phyloP scores from a whole-genome alignment of 2,329 filamentous ascomycete genomes.

The Leptographium radiaticola region DNA sequence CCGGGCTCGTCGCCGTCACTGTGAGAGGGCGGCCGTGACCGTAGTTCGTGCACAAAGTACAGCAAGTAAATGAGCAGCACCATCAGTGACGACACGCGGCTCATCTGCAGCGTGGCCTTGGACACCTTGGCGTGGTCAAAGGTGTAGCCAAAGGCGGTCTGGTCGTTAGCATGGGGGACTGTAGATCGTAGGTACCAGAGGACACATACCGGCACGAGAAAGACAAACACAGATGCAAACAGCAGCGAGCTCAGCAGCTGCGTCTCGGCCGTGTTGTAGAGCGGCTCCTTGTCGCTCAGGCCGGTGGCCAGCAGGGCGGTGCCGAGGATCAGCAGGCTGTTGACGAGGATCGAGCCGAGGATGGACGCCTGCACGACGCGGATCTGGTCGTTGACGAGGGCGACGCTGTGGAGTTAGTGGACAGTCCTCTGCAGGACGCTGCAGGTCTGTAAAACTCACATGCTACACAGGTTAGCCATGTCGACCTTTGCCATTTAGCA shows the following conservation, averaged over 20 bases:
- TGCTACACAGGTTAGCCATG: background rate
- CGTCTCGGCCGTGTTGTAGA: constrained; percentile 64
- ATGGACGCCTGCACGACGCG: constrained; percentile 96
- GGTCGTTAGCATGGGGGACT: background rate
- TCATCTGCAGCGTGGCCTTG: constrained; percentile 13
- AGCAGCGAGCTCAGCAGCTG: constrained; percentile 9
- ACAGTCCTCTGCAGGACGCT: background rate
- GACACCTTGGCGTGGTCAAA: constrained; percentile 2
- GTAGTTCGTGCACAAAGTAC: constrained; percentile 80
- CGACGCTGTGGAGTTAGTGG: constrained; percentile 30
- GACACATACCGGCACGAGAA: constrained; percentile 6
- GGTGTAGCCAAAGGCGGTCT: constrained; percentile 8
- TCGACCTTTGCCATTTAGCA: too few relatives aligned
- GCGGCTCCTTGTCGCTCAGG: constrained; percentile 50
- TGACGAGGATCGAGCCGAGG: constrained; percentile 91
- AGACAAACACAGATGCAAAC: constrained; percentile 52
- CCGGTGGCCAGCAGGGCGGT: constrained; percentile 71
- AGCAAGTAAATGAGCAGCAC: constrained; percentile 69
- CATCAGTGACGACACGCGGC: constrained; percentile 30
- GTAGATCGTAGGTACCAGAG: background rate
- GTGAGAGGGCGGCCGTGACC: constrained; percentile 71
- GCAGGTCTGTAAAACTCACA: constrained; percentile 21
- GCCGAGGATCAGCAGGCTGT: constrained; percentile 75
- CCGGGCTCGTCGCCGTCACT: constrained; percentile 27
- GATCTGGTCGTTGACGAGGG: constrained; percentile 71